Evolutionary conservation across 73 alveolate species (phyloP), one percentile per base, ranked within the genome.

Genomic region (Paramecium primaurelia): DNA sequence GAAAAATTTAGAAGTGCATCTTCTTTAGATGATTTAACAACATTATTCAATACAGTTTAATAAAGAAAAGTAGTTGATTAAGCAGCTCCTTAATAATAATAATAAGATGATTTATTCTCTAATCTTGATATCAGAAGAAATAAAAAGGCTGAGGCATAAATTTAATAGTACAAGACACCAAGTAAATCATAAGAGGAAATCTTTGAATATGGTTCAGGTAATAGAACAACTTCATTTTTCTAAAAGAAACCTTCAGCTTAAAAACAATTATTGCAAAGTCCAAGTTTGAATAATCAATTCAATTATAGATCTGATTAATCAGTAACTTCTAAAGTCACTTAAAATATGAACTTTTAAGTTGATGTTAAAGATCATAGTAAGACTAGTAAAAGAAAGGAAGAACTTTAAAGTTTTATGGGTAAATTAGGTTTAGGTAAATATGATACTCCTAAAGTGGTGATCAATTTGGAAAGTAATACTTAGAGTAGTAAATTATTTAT

Each of bases 351-450:
- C 30, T 25, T 80, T 18, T 45, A 80, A 44, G 44, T 80, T 26
- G 91, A 80, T 45, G 58, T 42, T 12, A 80, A 80, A 26, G 91
- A 80, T 42, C 77, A 26, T 45, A 80, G 49, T 25, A 80, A 80
- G 38, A 80, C 91, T 26, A 80, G 20, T 80, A 80, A 80, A 16
- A 80, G 91, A 47, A 80, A 47, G 28, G 91, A 80, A 44, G 91
- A 80, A 20, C 58, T 80, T 38, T 25, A 80, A 44, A 80, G 75
- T 47, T 80, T 80, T 47, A 44, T 80, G 73, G 91, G 91, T 42
- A 44, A 80, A 80, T 20, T 80, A 44, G 91, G 91, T 25, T 80
- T 80, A 18, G 91, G 91, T 22, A 44, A 80, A 47, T 80, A 80
- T 14, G 91, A 80, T 0, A 80, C 71, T 40, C 71, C 71, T 2